These are phyloP conservation scores for Neurospora hispaniola DNA, from an alignment of 495 filamentous ascomycete species.

Conservation along the genomic window DNA sequence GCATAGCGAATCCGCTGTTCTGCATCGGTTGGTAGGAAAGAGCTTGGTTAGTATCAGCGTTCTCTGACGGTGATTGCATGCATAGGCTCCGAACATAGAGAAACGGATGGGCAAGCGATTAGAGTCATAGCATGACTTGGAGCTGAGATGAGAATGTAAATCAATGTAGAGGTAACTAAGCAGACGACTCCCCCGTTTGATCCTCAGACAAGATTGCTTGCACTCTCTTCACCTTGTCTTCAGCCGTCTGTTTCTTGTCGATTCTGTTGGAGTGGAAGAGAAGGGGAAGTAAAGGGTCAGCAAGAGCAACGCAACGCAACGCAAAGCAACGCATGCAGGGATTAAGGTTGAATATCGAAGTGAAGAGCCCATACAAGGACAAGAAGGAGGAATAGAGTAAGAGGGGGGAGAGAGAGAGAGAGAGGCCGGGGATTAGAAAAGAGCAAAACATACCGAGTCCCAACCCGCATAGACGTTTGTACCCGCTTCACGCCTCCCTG, in stretches of 20 bases:
- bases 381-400: neutral
- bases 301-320: neutral
- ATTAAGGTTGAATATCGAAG: neutral
- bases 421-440: neutral
- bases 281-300: neutral
- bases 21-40: neutral
- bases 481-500: conserved; percentile 69
- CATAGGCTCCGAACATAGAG: neutral
- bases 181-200: neutral
- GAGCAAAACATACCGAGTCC: conserved; percentile 53
- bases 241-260: conserved; percentile 38
- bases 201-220: conserved; percentile 28
- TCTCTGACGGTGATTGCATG: neutral
- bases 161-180: neutral
- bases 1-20: neutral
- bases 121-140: too few relatives aligned
- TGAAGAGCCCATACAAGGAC: neutral
- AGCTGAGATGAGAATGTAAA: neutral
- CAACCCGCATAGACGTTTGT: conserved; percentile 81
- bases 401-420: neutral
- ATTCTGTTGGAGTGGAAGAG: conserved; percentile 21
- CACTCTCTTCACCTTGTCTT: conserved; percentile 37
- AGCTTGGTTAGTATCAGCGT: neutral
- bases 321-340: neutral
- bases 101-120: neutral